phyloP scores from a whole-genome alignment of 1,284 basidiomycete species.

The Fomes fomentarius region DNA sequence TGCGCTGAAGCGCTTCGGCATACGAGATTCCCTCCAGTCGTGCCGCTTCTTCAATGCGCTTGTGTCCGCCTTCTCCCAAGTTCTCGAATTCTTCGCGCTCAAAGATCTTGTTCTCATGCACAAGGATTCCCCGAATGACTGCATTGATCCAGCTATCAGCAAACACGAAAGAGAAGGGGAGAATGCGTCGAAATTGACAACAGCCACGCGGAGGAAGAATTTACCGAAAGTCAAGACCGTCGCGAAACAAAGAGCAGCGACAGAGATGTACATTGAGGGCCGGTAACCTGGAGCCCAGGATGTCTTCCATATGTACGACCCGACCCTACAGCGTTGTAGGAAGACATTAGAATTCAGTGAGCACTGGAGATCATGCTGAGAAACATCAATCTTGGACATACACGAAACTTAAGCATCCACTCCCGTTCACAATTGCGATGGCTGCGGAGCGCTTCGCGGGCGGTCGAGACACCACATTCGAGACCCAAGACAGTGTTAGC shows the following conservation, averaged over 20 bases:
- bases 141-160: conserved; percentile 13
- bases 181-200: too few species aligned
- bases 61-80: conserved; percentile 32
- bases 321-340: conserved; percentile 31
- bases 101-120: conserved; percentile 38
- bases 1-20: conserved; percentile 40
- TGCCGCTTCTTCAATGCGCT: conserved; percentile 42
- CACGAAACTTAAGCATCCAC: conserved; percentile 45
- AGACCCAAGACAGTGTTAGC: conserved; percentile 64
- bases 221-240: conserved; percentile 34
- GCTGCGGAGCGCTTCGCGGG: conserved; percentile 59
- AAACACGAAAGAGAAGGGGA: background rate
- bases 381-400: conserved; percentile 25
- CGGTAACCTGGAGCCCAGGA: conserved; percentile 43
- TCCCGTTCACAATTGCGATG: conserved; percentile 46
- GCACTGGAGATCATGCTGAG: background rate
- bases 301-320: conserved; percentile 42
- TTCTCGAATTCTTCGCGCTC: conserved; percentile 39
- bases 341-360: too few species aligned
- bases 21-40: conserved; percentile 40
- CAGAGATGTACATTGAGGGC: conserved; percentile 41
- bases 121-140: conserved; percentile 42
- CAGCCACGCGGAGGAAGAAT: background rate
- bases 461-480: conserved; percentile 63
- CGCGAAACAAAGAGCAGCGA: conserved; percentile 34